phyloP scores from a whole-genome alignment of 1,284 basidiomycete species.

The Trichosporon sp. region DNA sequence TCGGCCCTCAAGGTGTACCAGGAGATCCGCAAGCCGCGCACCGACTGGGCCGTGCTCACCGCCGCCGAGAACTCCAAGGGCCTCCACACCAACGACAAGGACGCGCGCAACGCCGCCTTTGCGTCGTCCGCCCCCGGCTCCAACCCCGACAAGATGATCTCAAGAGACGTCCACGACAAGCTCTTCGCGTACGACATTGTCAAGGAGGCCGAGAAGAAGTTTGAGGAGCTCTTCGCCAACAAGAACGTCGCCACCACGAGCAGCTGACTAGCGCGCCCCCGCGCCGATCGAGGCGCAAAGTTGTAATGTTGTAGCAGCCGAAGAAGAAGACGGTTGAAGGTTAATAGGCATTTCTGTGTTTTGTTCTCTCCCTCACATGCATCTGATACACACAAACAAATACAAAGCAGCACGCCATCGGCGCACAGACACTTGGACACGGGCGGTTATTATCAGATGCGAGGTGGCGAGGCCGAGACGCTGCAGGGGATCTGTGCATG shows the following conservation, averaged over 20 bases:
- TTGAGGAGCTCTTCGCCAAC: constrained; percentile 18
- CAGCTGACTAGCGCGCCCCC: background rate
- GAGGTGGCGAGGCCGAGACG: background rate
- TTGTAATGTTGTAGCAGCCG: background rate
- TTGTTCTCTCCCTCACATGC: background rate
- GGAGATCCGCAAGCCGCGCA: constrained; percentile 45
- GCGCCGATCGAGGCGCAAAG: background rate
- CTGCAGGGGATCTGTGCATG: background rate
- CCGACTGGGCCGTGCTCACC: constrained; percentile 43
- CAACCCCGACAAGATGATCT: constrained; percentile 53
- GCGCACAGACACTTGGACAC: no score
- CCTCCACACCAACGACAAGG: constrained; percentile 38
- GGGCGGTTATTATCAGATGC: background rate
- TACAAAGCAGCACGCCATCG: background rate
- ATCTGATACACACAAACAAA: background rate
- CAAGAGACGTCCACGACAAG: constrained; percentile 27
- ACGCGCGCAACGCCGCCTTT: constrained; percentile 30
- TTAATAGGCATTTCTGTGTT: background rate
- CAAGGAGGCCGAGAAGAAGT: constrained; percentile 26
- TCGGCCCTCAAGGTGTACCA: constrained; percentile 42
- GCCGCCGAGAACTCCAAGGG: constrained; percentile 46
- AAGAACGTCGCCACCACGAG: background rate
- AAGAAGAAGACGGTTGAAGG: background rate
- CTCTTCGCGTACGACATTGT: constrained; percentile 30
- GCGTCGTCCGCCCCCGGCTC: constrained; percentile 22